Base-by-base conservation (phyloP, 495 filamentous ascomycete species). In the Annulohypoxylon stygium region DNA sequence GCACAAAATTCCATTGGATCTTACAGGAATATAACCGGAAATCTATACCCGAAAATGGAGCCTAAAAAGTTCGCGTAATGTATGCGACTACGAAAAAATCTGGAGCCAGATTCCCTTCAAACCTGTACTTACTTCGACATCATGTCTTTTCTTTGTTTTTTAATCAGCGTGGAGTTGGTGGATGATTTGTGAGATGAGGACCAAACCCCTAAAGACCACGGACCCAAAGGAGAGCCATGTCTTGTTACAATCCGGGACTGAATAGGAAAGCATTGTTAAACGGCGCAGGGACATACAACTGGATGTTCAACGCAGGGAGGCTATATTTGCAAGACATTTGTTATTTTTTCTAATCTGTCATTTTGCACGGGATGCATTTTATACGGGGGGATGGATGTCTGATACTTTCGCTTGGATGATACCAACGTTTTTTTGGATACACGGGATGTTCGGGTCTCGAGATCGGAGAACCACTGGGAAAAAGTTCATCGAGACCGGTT, bases 381-480 rank as follows among this genome's bases (percentile, higher is more conserved):
- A 71, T 47, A 69, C 50, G 66, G 59, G 65, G 64, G 64, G 60
- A 61, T 61, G 47, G 61, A 71, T 54, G 61, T 63, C 57, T 65
- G 65, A 73, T 73, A 76, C 76, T 78, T 74, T 79, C 73, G 76
- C 70, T 76, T 76, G 74, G 76, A 79, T 78, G 78, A 79, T 79
- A 79, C 78, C 78, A 78, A 70, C 62, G 54, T 67, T 74, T 71
- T 30, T 58, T 68, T 59, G 62, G 71, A 75, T 72, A 75, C 65
- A 61, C 43, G 43, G 37, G 62, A 34, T 34, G 63, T 65, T 62
- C 60, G 37, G 61, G 61, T 65, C 48, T 74, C 67, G 62, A 43
- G 20, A 45, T 67, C 67, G 73, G 67, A 73, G 66, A 20, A 12
- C 71, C 50, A 75, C 23, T 36, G 66, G 75, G 69, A 54, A 75